phyloP scores from a whole-genome alignment of 768 basidiomycete species.

The Hemileccinum impolitum region DNA sequence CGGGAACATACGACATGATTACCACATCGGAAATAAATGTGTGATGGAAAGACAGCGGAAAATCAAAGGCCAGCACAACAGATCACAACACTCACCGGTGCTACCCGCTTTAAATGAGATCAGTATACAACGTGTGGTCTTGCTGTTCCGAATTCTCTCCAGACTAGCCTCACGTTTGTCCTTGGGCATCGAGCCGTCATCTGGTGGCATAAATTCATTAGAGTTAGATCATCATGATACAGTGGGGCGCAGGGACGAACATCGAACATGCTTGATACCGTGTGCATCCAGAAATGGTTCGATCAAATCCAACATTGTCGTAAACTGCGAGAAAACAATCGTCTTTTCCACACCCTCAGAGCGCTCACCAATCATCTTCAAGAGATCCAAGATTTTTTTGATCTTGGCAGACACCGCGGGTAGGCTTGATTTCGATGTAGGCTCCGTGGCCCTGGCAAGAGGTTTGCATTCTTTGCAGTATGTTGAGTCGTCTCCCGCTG shows the following conservation, averaged over 20 bases:
- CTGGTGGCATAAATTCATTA: conserved; percentile 39
- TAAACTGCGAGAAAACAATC: conserved; percentile 95
- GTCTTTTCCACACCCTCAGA: conserved; percentile 76
- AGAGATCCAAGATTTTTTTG: conserved; percentile 71
- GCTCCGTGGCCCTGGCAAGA: conserved; percentile 45
- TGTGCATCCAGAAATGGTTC: conserved; percentile 75
- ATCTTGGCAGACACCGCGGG: conserved; percentile 85
- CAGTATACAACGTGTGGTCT: conserved; percentile 68
- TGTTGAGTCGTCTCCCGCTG: conserved; percentile 26
- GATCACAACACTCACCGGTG: conserved; percentile 54
- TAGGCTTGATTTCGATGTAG: conserved; percentile 27
- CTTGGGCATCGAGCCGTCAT: conserved; percentile 84
- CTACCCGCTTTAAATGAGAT: conserved; percentile 97
- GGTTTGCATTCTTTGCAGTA: conserved; percentile 62
- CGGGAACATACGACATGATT: neutral
- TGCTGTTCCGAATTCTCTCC: conserved; percentile 62
- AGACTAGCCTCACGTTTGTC: conserved; percentile 74
- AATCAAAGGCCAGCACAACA: neutral
- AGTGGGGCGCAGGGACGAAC: conserved; percentile 36
- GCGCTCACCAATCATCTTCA: conserved; percentile 59
- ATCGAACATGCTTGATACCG: conserved; percentile 75
- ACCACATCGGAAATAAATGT: neutral
- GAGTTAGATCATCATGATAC: neutral
- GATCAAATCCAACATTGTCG: conserved; percentile 80
- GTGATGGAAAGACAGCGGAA: neutral